Evolutionary conservation across 2,329 filamentous ascomycete species (phyloP).

Genomic region (Colletotrichum australisinense): DNA sequence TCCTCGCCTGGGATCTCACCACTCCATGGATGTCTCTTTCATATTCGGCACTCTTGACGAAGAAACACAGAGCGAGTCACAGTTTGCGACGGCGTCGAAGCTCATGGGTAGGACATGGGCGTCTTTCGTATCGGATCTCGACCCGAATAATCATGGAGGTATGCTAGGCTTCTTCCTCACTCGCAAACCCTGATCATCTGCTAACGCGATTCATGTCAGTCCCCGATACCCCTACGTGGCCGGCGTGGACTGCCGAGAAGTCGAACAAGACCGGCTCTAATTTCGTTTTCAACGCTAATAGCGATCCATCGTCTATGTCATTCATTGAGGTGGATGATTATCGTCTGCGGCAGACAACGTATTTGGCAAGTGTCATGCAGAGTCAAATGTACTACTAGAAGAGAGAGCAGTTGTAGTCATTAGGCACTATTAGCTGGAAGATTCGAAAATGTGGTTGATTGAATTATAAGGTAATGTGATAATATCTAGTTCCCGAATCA

Average conservation of each 20-base stretch:
- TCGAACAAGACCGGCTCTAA: neutral
- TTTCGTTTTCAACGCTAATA: neutral
- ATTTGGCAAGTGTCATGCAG: neutral
- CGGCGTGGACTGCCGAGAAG: neutral
- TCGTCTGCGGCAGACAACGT: neutral
- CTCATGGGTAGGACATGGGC: neutral
- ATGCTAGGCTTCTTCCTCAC: neutral
- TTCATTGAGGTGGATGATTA: neutral
- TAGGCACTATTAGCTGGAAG: neutral
- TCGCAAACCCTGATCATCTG: neutral
- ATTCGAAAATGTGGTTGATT: neutral
- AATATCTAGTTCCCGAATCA: constrained; percentile 55
- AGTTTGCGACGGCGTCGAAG: neutral
- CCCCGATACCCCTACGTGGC: neutral
- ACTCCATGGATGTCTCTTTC: neutral
- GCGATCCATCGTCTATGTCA: neutral
- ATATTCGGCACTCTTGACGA: neutral
- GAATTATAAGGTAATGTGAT: constrained; percentile 42
- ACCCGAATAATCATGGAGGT: neutral
- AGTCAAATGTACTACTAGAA: neutral
- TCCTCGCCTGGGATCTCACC: neutral
- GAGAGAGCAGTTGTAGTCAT: neutral
- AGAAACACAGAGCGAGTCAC: neutral
- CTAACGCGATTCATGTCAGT: neutral
- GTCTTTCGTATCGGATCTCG: neutral